Evolutionary conservation across 768 basidiomycete genomes (phyloP).

Genomic region (Podaxis sp.): DNA sequence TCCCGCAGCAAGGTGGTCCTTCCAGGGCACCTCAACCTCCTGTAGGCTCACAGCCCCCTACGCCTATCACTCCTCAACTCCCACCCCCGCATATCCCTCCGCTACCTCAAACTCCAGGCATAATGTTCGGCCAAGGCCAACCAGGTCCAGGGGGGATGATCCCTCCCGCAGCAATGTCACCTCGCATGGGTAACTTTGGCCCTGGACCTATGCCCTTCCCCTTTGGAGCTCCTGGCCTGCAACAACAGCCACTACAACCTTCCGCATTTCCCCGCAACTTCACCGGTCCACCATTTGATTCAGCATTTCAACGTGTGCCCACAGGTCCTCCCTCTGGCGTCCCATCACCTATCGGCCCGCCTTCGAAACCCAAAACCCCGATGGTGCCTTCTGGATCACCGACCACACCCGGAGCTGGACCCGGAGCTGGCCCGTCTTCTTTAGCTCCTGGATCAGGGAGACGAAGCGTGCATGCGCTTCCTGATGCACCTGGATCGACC

Average conservation of each 20-base stretch:
- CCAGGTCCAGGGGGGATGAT: conserved; percentile 27
- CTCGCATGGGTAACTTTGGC: conserved; percentile 47
- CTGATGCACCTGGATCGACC: conserved; percentile 10
- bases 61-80: conserved; percentile 42
- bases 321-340: conserved; percentile 28
- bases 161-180: conserved; percentile 49
- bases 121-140: conserved; percentile 41
- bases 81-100: conserved; percentile 46
- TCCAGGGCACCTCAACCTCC: conserved; percentile 22
- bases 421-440: conserved; percentile 31
- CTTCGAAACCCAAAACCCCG: conserved; percentile 44
- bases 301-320: conserved; percentile 43
- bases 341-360: conserved; percentile 55
- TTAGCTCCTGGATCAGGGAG: conserved; percentile 49
- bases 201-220: conserved; percentile 48
- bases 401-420: conserved; percentile 26
- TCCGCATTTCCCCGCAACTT: conserved; percentile 56
- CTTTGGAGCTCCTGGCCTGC: conserved; percentile 47
- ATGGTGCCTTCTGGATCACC: conserved; percentile 27
- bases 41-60: conserved; percentile 35
- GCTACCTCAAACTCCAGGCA: conserved; percentile 38
- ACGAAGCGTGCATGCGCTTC: conserved; percentile 30
- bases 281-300: conserved; percentile 53
- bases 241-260: conserved; percentile 45
- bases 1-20: conserved; percentile 2